These are phyloP conservation scores for Metschnikowia shivogae DNA, from an alignment of 805 yeast species.

Conservation along the genomic window DNA sequence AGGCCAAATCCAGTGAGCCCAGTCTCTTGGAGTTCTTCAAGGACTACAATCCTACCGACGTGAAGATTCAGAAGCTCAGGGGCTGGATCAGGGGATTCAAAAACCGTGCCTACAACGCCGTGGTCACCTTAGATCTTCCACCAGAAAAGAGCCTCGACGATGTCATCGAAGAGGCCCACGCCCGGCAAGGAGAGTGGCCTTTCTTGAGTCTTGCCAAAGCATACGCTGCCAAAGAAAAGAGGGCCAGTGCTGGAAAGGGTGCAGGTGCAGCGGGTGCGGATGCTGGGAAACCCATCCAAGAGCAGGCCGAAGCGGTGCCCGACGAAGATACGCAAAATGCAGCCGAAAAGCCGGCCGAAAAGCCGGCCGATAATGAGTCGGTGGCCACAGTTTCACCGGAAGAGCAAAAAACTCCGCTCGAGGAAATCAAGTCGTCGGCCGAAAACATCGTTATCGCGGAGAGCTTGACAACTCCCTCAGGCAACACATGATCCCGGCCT, in stretches of 20 bases:
- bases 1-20: conserved; percentile 38
- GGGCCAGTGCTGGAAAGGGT: neutral
- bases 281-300: neutral
- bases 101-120: conserved; percentile 45
- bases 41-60: conserved; percentile 43
- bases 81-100: conserved; percentile 27
- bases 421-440: conserved; percentile 4
- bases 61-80: conserved; percentile 43
- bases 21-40: conserved; percentile 41
- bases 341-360: neutral
- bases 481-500: neutral
- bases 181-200: conserved; percentile 17
- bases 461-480: neutral
- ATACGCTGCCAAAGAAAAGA: conserved; percentile 7
- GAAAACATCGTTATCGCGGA: conserved; percentile 1
- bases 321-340: neutral
- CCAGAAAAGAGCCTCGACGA: conserved; percentile 38
- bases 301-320: neutral
- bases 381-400: neutral
- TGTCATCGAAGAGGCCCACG: conserved; percentile 40
- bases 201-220: conserved; percentile 7
- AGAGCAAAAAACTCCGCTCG: neutral
- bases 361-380: neutral
- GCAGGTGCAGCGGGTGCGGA: neutral
- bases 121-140: conserved; percentile 38